These are phyloP conservation scores for Hemisphaericaspora xylofermentans DNA, from an alignment of 1,139 yeast species.

Conservation along the genomic window DNA sequence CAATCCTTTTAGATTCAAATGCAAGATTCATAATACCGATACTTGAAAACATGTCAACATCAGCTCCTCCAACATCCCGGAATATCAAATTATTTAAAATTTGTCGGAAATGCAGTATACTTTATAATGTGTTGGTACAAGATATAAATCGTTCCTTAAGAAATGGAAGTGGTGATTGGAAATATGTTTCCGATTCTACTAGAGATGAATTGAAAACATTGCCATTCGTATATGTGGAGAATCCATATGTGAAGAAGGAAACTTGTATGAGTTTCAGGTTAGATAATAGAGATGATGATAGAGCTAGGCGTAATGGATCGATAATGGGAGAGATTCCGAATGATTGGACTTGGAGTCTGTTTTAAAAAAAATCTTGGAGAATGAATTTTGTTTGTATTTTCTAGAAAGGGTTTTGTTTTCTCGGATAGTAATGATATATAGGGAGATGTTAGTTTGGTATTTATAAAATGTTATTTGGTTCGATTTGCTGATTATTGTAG, in stretches of 20 bases:
- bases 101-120: slow-evolving; percentile 39
- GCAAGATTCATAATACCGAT: slow-evolving; percentile 43
- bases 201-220: slow-evolving; percentile 11
- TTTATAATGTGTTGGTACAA: slow-evolving; percentile 28
- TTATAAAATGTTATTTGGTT: background rate
- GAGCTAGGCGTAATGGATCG: background rate
- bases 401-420: background rate
- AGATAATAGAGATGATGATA: slow-evolving; percentile 2
- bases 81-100: slow-evolving; percentile 32
- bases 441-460: background rate
- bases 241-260: slow-evolving; percentile 30
- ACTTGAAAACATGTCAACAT: slow-evolving; percentile 19
- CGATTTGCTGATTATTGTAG: no score
- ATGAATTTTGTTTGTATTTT: background rate
- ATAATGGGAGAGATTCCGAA: slow-evolving; percentile 26
- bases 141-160: slow-evolving; percentile 22
- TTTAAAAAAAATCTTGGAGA: slow-evolving; percentile 16
- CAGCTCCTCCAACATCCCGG: background rate
- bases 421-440: background rate
- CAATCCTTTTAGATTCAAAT: slow-evolving; percentile 31
- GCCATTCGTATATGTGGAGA: slow-evolving; percentile 39
- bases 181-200: slow-evolving; percentile 2
- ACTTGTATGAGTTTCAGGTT: slow-evolving; percentile 1
- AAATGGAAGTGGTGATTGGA: slow-evolving; percentile 1
- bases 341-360: slow-evolving; percentile 52